Evolutionary conservation across 2,329 filamentous ascomycete species (phyloP), one percentile per base, ranked within the genome.

Genomic region (Monilinia laxa): DNA sequence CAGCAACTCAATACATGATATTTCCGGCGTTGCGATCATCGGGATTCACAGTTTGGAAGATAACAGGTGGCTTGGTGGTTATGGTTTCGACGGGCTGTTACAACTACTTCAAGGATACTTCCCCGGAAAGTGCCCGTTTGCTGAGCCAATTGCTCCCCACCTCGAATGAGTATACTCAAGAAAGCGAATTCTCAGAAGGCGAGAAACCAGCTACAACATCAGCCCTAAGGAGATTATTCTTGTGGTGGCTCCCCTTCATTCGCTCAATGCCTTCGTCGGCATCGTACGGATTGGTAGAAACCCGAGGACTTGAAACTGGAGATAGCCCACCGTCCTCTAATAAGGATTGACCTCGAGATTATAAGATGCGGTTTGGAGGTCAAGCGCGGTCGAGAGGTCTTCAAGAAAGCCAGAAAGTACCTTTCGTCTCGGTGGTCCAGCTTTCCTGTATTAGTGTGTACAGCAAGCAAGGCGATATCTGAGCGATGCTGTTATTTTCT

Each of bases 31-130:
- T 73, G 7, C 42, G 70, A 20, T 65, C 59, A 5, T 47, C 53
- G 10, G 69, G 65, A 0, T 69, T 72, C 31, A 73, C 69, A 0
- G 18, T 5, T 1, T 71, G 66, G 68, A 71, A 68, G 35, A 60
- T 71, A 18, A 67, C 60, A 14, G 71, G 71, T 9, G 70, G 70
- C 6, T 66, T 69, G 28, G 60, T 70, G 20, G 70, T 73, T 28
- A 54, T 63, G 10, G 12, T 69, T 12, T 64, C 64, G 16, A 72
- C 70, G 1, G 70, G 68, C 64, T 70, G 59, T 31, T 73, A 73
- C n/a, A 72, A 72, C 49, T 55, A 70, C 59, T 73, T 70, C 20
- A 71, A 67, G 25, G 65, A 66, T 25, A 60, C 47, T 4, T 64
- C 62, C 4, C n/a, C 58, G 5, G 58, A 62, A 12, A 35, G 20